Conservation (phyloP, 768 basidiomycete genomes). For the Lanmaoa pseudosensibilis region DNA sequence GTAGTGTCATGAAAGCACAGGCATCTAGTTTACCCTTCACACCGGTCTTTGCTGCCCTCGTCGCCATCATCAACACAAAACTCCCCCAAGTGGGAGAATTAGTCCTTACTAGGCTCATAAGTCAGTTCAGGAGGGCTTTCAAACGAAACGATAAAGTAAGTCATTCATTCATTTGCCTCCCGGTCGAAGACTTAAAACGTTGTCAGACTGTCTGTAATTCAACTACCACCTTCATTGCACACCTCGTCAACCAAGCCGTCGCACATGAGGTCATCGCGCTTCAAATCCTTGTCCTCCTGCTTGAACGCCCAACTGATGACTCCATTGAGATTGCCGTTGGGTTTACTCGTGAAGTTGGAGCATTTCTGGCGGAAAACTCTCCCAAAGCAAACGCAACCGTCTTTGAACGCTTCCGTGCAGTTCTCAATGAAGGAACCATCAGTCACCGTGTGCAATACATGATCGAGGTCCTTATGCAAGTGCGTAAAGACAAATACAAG, state of each 20-base stretch:
- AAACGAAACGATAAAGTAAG: slow-evolving; percentile 96
- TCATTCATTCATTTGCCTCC: neutral
- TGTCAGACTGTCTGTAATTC: slow-evolving; percentile 87
- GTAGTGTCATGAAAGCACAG: slow-evolving; percentile 98
- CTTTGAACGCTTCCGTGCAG: slow-evolving; percentile 95
- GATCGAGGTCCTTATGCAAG: slow-evolving; percentile 99
- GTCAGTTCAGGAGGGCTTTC: slow-evolving; percentile 92
- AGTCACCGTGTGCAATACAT: slow-evolving; percentile 98
- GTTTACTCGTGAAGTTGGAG: slow-evolving; percentile 96
- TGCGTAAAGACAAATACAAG: slow-evolving; percentile 98
- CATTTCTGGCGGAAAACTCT: slow-evolving; percentile 89
- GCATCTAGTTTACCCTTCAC: slow-evolving; percentile 96
- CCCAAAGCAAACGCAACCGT: slow-evolving; percentile 94
- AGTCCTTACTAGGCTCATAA: slow-evolving; percentile 82
- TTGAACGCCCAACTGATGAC: slow-evolving; percentile 95
- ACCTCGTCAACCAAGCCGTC: slow-evolving; percentile 91
- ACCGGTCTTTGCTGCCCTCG: slow-evolving; percentile 92
- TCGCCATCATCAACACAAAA: slow-evolving; percentile 95
- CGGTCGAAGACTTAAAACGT: neutral
- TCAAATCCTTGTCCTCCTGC: slow-evolving; percentile 91
- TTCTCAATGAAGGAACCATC: slow-evolving; percentile 92
- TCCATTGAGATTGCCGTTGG: slow-evolving; percentile 98
- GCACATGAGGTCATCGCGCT: slow-evolving; percentile 94
- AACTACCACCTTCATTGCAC: slow-evolving; percentile 86
- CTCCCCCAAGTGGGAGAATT: slow-evolving; percentile 95